Evolutionary conservation across 2,329 filamentous ascomycete genomes (phyloP), one percentile per base, ranked within the genome.

Genomic region (Phialocephala sp.): DNA sequence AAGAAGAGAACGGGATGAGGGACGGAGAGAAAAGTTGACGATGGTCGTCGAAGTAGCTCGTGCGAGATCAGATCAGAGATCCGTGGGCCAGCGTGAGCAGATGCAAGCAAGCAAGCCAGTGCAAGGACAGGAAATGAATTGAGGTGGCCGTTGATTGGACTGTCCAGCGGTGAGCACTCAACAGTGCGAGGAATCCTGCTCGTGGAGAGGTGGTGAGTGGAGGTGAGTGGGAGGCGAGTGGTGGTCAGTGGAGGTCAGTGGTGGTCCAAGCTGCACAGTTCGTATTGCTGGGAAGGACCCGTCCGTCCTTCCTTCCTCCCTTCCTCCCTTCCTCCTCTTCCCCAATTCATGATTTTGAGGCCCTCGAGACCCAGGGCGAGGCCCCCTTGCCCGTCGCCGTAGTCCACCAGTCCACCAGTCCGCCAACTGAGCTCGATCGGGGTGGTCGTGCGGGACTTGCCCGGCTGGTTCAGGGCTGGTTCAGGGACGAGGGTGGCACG

Each of bases 111-210:
- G 54, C 36, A 52, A 54, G 43, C 57, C 15, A 45, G 27, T 50
- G 37, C 63, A 58, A 41, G 62, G 35, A 47, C 54, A 36, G 62
- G 55, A 63, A 62, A 61, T 62, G 64, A 63, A 55, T 59, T 47
- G 62, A 57, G 56, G 37, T 27, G 15, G 8, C 36, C 45, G 47
- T 45, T 59, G 66, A 70, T 66, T 68, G 66, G 68, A 55, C 5
- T 47, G 57, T 65, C 47, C 43, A 24, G 63, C 39, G 50, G 24
- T 61, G 43, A 60, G 60, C 57, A 61, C 24, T 65, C 20, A 32
- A 43, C 36, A 24, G 32, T 36, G 22, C 55, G 39, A 27, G 27
- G 22, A 62, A 62, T 61, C 59, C 63, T 20, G 63, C 50, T 61
- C 59, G 45, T 60, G 27, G 63, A 65, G 54, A 59, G 59, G 43